Evolutionary conservation across 768 basidiomycete species (phyloP).

Genomic region (Boletus insuetus): DNA sequence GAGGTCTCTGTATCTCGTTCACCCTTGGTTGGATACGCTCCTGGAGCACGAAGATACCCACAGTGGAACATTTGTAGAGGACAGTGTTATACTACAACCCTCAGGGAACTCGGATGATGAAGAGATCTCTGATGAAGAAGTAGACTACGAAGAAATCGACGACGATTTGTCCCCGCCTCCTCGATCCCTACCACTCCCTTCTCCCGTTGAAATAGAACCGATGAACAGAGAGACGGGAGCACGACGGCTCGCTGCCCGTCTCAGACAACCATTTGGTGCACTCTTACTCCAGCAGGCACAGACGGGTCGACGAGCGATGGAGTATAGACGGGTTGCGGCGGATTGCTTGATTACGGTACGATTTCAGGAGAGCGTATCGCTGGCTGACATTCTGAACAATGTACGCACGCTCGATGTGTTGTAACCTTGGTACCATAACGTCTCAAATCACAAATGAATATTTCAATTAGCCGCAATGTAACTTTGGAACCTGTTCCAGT

Average conservation of each 20-base stretch:
- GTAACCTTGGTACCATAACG: not conserved
- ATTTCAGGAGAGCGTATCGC: not conserved
- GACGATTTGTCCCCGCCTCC: not conserved
- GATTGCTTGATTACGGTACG: not conserved
- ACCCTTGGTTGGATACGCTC: not conserved
- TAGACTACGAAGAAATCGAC: not conserved
- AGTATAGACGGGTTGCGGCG: constrained; percentile 2
- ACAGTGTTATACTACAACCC: too few species aligned
- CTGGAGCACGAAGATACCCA: not conserved
- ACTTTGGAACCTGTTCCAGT: too few species aligned
- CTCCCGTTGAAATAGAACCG: not conserved
- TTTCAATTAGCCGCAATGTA: too few species aligned
- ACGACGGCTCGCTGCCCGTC: not conserved
- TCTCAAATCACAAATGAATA: too few species aligned
- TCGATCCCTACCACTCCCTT: too few species aligned
- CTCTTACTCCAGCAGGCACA: not conserved
- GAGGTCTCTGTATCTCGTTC: not conserved
- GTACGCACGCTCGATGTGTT: not conserved
- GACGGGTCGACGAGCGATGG: not conserved
- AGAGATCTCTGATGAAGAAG: not conserved
- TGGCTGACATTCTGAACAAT: not conserved
- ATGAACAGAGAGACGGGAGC: not conserved
- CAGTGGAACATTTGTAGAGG: not conserved
- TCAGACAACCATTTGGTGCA: not conserved
- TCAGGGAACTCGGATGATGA: not conserved